A percentile compares a stretch with the other conserved stretches of the same genome.
phyloP scores from a whole-genome alignment of 2,329 filamentous ascomycete species.

The Aspergillus viridinutans region DNA sequence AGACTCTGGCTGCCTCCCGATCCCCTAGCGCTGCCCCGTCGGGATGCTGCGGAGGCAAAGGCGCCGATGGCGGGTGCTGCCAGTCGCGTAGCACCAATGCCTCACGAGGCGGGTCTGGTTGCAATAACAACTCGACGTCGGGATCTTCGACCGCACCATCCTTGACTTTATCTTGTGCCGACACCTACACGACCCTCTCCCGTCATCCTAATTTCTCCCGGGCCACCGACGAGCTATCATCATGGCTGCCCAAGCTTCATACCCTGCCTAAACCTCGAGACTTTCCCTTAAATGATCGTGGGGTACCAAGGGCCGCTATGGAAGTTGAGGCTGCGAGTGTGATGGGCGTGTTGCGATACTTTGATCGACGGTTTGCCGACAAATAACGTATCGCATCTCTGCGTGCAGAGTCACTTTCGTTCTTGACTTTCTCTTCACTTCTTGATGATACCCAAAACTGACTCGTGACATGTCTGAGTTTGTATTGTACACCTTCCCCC shows the following conservation, averaged over 20 bases:
- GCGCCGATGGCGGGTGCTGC: slow-evolving; percentile 61
- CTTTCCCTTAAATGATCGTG: slow-evolving; percentile 24
- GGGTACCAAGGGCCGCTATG: slow-evolving; percentile 51
- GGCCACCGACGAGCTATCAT: slow-evolving; percentile 68
- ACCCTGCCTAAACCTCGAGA: slow-evolving; percentile 46
- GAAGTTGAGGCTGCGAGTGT: slow-evolving; percentile 80
- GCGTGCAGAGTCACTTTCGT: background rate
- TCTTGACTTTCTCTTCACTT: slow-evolving; percentile 4
- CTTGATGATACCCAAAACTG: slow-evolving; percentile 25
- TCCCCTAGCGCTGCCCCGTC: slow-evolving; percentile 37
- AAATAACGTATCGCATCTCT: slow-evolving; percentile 22
- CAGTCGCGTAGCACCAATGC: slow-evolving; percentile 33
- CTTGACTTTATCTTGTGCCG: slow-evolving; percentile 67
- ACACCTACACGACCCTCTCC: slow-evolving; percentile 73
- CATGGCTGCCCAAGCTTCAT: slow-evolving; percentile 70
- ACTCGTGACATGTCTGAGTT: slow-evolving; percentile 21
- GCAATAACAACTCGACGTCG: slow-evolving; percentile 23
- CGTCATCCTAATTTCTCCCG: slow-evolving; percentile 72
- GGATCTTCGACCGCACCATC: slow-evolving; percentile 33
- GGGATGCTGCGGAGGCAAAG: slow-evolving; percentile 59
- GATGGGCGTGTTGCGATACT: slow-evolving; percentile 78
- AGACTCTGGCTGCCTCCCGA: slow-evolving; percentile 65
- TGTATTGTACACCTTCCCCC: slow-evolving; percentile 18
- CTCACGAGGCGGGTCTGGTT: slow-evolving; percentile 16
- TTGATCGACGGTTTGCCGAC: slow-evolving; percentile 65